Conservation (phyloP, 192 early-diverging fungal species). For the Backusella mclennaniae region DNA sequence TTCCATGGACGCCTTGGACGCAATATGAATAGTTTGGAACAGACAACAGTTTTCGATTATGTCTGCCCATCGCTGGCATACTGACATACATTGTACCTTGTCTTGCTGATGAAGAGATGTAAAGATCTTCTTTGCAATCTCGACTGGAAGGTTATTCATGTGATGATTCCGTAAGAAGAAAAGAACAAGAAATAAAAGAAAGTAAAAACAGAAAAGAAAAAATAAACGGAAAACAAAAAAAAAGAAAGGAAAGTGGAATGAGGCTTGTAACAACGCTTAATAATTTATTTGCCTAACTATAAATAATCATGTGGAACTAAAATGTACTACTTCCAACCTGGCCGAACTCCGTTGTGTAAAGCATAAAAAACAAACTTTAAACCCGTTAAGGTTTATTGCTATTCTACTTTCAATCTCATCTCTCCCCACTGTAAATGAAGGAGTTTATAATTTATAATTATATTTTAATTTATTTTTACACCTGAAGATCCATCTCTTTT, state of each 20-base stretch:
- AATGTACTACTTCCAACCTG: background rate
- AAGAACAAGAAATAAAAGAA: background rate
- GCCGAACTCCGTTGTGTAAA: no score
- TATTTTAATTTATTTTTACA: no score
- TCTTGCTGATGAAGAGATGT: background rate
- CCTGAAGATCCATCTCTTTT: no score
- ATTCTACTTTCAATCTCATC: no score
- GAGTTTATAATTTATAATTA: no score
- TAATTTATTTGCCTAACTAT: background rate
- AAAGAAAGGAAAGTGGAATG: background rate
- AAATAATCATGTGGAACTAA: background rate
- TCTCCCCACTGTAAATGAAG: no score
- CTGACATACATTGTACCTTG: background rate
- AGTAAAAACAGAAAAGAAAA: background rate
- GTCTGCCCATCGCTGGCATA: background rate
- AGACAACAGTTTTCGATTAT: background rate
- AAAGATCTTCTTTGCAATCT: background rate
- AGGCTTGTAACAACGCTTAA: background rate
- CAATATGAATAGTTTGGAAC: background rate
- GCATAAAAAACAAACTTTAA: no score
- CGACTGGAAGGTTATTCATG: background rate
- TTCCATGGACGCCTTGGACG: background rate
- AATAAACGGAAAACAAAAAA: background rate
- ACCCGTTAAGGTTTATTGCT: no score
- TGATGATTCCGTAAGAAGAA: background rate